Conservation (phyloP, 768 basidiomycete species). For the Phanerochaete sordida region DNA sequence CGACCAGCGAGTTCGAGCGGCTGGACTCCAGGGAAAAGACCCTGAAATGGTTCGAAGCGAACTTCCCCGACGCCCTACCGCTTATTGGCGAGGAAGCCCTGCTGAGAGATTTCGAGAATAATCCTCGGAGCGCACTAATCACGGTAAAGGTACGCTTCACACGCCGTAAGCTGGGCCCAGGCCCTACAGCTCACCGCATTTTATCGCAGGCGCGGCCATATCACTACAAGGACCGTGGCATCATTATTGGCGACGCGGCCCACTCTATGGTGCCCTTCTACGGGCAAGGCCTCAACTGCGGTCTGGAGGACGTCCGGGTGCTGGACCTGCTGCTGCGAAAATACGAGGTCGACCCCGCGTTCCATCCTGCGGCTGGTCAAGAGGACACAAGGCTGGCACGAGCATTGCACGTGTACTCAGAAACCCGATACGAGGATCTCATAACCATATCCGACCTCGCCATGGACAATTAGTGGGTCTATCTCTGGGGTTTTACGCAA, state of each 20-base stretch:
- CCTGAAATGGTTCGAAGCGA: conserved; percentile 70
- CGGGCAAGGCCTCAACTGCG: conserved; percentile 96
- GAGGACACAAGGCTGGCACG: conserved; percentile 54
- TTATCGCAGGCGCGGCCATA: conserved; percentile 72
- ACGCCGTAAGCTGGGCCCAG: conserved; percentile 15
- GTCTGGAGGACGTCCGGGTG: conserved; percentile 94
- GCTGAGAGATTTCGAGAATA: conserved; percentile 72
- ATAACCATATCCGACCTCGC: conserved; percentile 89
- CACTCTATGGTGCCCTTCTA: conserved; percentile 99
- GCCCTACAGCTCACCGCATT: conserved; percentile 18
- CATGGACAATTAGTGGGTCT: conserved; percentile 92
- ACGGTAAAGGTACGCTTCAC: conserved; percentile 76
- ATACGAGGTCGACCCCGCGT: conserved; percentile 57
- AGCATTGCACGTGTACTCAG: conserved; percentile 78
- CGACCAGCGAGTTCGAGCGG: conserved; percentile 69
- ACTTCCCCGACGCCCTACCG: conserved; percentile 87
- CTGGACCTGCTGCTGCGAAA: conserved; percentile 71
- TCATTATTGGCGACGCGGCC: conserved; percentile 91
- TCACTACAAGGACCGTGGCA: conserved; percentile 83
- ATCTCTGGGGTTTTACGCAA: conserved; percentile 14
- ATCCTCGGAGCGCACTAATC: conserved; percentile 87
- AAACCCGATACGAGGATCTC: conserved; percentile 81
- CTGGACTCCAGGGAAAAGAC: conserved; percentile 55
- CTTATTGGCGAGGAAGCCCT: conserved; percentile 81
- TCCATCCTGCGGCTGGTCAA: conserved; percentile 31